These are phyloP conservation scores for Boletus pseudopeckii DNA, from an alignment of 768 basidiomycete genomes.

Conservation along the genomic window DNA sequence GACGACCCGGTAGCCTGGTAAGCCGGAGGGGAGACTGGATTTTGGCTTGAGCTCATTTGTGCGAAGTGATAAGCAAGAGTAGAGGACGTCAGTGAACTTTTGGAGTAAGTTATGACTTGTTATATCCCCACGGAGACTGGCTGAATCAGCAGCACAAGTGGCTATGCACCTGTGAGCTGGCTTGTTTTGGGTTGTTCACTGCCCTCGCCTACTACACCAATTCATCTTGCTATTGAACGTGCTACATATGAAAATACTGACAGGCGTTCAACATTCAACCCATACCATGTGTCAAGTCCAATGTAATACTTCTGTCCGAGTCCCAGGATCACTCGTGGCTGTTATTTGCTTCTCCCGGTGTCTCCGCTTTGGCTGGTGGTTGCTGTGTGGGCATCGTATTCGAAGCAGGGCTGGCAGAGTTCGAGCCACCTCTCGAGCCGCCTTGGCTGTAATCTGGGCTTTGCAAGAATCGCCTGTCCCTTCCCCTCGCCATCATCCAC, in stretches of 20 bases:
- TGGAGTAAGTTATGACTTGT: not conserved
- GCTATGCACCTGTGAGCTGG: conserved; percentile 15
- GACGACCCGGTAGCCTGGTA: conserved; percentile 47
- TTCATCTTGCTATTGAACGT: not conserved
- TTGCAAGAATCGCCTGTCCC: conserved; percentile 19
- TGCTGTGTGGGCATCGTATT: conserved; percentile 14
- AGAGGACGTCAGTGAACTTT: conserved; percentile 9
- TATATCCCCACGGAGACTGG: conserved; percentile 12
- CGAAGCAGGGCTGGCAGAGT: conserved; percentile 7
- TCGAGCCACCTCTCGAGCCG: not conserved
- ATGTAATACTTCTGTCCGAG: not conserved
- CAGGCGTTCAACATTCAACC: not conserved
- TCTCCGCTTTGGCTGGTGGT: conserved; percentile 1
- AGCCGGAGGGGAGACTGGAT: conserved; percentile 59
- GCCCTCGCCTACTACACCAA: not conserved
- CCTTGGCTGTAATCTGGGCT: conserved; percentile 29
- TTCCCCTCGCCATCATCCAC: conserved; percentile 1
- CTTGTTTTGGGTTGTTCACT: conserved; percentile 7
- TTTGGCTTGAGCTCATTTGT: conserved; percentile 52
- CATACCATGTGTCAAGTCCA: not conserved
- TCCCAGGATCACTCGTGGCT: conserved; percentile 1
- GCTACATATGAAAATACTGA: conserved; percentile 1
- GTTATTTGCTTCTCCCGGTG: conserved; percentile 6
- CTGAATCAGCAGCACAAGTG: conserved; percentile 28
- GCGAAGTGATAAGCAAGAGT: conserved; percentile 21